Percentiles rank a stretch among this genome's conserved stretches.
Evolutionary conservation across 2,329 filamentous ascomycete genomes (phyloP).

Genomic region (Hypoxylon sp.): DNA sequence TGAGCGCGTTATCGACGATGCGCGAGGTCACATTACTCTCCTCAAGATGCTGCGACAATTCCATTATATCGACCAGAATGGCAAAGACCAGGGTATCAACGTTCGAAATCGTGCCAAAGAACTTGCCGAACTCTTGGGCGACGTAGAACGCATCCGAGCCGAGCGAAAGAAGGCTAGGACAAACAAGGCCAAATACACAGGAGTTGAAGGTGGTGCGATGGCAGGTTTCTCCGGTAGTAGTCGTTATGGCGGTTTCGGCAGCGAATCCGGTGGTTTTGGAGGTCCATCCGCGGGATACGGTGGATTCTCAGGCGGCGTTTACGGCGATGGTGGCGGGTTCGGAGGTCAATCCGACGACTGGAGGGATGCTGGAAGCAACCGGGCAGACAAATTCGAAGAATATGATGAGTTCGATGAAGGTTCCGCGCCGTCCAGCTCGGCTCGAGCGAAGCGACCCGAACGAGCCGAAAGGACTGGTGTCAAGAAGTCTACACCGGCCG

Average conservation of each 20-base stretch:
- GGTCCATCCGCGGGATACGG: constrained; percentile 62
- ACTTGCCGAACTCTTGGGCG: constrained; percentile 88
- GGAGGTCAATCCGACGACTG: constrained; percentile 80
- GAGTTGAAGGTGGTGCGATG: constrained; percentile 81
- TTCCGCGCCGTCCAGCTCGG: constrained; percentile 59
- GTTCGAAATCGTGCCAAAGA: constrained; percentile 97
- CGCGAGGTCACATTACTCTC: constrained; percentile 90
- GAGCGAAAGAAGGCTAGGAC: constrained; percentile 89
- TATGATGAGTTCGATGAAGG: constrained; percentile 96
- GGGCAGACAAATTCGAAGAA: constrained; percentile 86
- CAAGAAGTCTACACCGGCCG: constrained; percentile 61
- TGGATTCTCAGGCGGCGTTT: constrained; percentile 76
- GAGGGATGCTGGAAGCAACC: constrained; percentile 66
- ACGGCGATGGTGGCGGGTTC: constrained; percentile 95
- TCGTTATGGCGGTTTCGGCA: constrained; percentile 91
- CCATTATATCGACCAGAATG: constrained; percentile 94
- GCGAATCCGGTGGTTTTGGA: constrained; percentile 78
- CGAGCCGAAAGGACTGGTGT: constrained; percentile 53
- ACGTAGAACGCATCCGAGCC: constrained; percentile 85
- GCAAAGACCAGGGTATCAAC: constrained; percentile 98
- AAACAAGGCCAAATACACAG: constrained; percentile 94
- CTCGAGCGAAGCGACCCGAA: constrained; percentile 61
- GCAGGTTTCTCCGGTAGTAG: constrained; percentile 65
- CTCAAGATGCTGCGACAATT: constrained; percentile 99
- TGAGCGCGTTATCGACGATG: constrained; percentile 96